These are phyloP conservation scores for Termitomyces sp. DNA, from an alignment of 768 basidiomycete genomes.

Conservation along the genomic window DNA sequence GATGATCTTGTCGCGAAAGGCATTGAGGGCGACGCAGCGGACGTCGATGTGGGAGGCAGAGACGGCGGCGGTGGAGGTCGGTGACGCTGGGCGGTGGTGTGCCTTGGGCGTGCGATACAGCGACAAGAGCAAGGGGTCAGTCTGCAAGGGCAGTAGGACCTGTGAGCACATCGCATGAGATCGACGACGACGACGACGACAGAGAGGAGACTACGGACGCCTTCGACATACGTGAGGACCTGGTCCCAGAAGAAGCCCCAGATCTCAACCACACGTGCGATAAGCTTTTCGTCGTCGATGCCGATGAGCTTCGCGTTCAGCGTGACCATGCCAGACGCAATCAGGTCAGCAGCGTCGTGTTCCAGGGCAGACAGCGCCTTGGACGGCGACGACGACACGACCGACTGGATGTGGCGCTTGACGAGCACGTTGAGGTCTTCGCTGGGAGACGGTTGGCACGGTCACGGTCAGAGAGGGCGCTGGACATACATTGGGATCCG, in stretches of 20 bases:
- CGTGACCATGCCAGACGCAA: constrained; percentile 87
- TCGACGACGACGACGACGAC: neutral
- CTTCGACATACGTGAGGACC: constrained; percentile 83
- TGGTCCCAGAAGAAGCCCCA: constrained; percentile 96
- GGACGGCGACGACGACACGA: constrained; percentile 68
- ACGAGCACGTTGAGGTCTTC: constrained; percentile 88
- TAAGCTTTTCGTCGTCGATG: constrained; percentile 73
- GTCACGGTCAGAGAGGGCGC: neutral
- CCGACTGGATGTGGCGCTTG: constrained; percentile 68
- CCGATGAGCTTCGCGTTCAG: constrained; percentile 78
- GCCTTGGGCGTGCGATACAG: constrained; percentile 58
- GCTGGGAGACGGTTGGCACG: constrained; percentile 28
- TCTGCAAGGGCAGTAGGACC: constrained; percentile 34
- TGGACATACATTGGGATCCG: constrained; percentile 70
- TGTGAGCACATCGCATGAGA: constrained; percentile 9
- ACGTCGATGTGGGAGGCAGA: constrained; percentile 67
- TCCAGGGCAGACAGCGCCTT: constrained; percentile 72
- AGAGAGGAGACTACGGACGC: constrained; percentile 41
- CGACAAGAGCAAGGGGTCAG: constrained; percentile 52
- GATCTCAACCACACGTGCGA: constrained; percentile 75
- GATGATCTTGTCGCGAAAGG: constrained; percentile 78
- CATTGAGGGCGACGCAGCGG: constrained; percentile 70
- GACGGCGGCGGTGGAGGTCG: constrained; percentile 31
- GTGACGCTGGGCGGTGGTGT: constrained; percentile 42
- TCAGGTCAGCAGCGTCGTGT: constrained; percentile 75